A percentile compares a stretch with the other conserved stretches of the same genome.
These are phyloP conservation scores for Beauveria pseudobassiana DNA, from an alignment of 2,329 filamentous ascomycete genomes.

Conservation along the genomic window DNA sequence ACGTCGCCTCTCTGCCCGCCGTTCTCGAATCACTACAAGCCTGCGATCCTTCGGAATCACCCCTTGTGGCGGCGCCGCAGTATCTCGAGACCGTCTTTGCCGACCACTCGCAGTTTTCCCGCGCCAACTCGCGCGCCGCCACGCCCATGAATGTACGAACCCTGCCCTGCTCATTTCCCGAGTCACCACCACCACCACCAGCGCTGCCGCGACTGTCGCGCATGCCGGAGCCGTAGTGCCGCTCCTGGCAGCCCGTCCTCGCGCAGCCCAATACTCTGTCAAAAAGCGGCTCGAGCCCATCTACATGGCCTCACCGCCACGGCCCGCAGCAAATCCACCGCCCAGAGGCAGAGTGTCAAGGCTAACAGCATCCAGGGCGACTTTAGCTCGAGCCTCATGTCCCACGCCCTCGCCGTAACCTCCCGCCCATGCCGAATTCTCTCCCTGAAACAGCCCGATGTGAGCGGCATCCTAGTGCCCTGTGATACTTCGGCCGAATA, in stretches of 20 bases:
- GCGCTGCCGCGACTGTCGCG: not conserved
- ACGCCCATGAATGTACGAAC: conserved; percentile 62
- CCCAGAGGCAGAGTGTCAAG: conserved; percentile 21
- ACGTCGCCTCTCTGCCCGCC: conserved; percentile 47
- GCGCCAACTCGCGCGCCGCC: conserved; percentile 55
- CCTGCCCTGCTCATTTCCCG: conserved; percentile 24
- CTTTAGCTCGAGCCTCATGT: conserved; percentile 34
- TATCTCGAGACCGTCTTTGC: conserved; percentile 76
- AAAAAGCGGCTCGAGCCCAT: conserved; percentile 28
- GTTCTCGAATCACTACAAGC: conserved; percentile 67
- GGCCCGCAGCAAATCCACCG: conserved; percentile 30
- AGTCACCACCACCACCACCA: conserved; percentile 12
- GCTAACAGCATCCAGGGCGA: conserved; percentile 46
- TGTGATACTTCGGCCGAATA: conserved; percentile 63
- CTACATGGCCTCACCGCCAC: conserved; percentile 40
- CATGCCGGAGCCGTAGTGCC: conserved; percentile 23
- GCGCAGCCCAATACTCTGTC: conserved; percentile 16
- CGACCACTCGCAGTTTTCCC: conserved; percentile 51
- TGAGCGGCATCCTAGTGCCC: conserved; percentile 61
- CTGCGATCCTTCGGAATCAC: conserved; percentile 75
- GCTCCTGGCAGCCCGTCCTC: conserved; percentile 12
- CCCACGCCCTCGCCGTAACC: conserved; percentile 49
- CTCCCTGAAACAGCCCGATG: conserved; percentile 68
- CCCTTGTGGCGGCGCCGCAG: conserved; percentile 62
- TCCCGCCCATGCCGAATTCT: conserved; percentile 57